Base-by-base conservation (phyloP, 352 stramenopile species). In the Thalassiosira hispida region DNA sequence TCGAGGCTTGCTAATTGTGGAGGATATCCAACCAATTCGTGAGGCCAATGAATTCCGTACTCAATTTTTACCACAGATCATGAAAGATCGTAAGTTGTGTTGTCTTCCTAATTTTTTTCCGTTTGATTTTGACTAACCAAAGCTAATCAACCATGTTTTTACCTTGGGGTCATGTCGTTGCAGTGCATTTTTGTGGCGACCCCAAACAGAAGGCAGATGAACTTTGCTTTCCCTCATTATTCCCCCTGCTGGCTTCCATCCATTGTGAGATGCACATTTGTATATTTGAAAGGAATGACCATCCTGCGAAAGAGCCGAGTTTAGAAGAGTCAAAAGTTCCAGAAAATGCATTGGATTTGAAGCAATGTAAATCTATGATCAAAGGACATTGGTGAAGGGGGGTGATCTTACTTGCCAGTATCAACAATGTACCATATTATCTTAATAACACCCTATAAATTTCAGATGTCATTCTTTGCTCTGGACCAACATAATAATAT, bases 251-350 rank as follows among this genome's bases (percentile, higher is more conserved):
- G 20, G 52, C 76, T 44, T 83, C 74, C 0, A 78, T 90, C 53
- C 79, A 87, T 75, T 90, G 79, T 67, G 79, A 90, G 75, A 85
- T 90, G 76, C 76, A 83, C 18, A 78, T 83, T 61, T 83, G 76
- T 42, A 60, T 83, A 6, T 79, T 83, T 67, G 67, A 83, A 31
- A 46, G 76, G 12, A 83, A 83, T 53, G 69, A 83, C 12, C 33
- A 55, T 46, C 69, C 76, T 52, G 40, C 76, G 0, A 70, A 44
- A 35, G 64, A 81, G 40, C 56, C 62, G 0, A 76, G 57, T 44
- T 52, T 76, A 20, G 66, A 62, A 33, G 73, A 81, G 33, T 81
- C 64, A 5, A 66, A 8, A 20, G 6, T 67, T 47, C 73, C 73
- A 12, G n/a, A 42, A 12, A 81, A 81, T 66, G 73, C 64, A 18